These are phyloP conservation scores for Nematodospora anomalae DNA, from an alignment of 1,139 yeast genomes.

Conservation along the genomic window DNA sequence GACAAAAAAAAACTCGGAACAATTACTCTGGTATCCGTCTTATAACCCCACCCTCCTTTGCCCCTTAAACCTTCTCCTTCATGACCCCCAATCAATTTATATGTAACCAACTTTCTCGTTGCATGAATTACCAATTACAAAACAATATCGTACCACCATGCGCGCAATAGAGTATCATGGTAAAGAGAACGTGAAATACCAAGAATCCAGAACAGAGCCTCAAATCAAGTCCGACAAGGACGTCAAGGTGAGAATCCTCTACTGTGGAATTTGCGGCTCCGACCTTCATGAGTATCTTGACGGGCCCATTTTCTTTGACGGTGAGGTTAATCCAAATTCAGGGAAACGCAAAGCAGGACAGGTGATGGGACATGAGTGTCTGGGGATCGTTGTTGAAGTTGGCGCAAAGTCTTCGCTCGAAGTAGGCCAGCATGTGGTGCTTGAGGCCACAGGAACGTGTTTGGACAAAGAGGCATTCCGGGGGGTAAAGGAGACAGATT, in stretches of 20 bases:
- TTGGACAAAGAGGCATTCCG: constrained; percentile 32
- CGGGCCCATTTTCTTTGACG: constrained; percentile 51
- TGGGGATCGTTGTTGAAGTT: constrained; percentile 39
- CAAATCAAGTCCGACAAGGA: constrained; percentile 42
- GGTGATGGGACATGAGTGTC: constrained; percentile 57
- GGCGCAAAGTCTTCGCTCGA: constrained; percentile 15
- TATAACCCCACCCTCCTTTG: too few relatives aligned
- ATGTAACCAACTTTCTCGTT: too few relatives aligned
- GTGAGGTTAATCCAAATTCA: constrained; percentile 22
- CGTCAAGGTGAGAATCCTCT: constrained; percentile 50
- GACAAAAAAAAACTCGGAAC: too few relatives aligned
- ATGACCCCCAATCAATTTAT: too few relatives aligned
- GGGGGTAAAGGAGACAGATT: too few relatives aligned
- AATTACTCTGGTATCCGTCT: too few relatives aligned
- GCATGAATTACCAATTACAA: too few relatives aligned
- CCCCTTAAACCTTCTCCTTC: too few relatives aligned
- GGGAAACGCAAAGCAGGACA: constrained; percentile 17
- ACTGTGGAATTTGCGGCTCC: constrained; percentile 61
- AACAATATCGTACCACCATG: too few relatives aligned
- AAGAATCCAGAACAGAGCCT: constrained; percentile 47
- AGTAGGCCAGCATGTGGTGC: constrained; percentile 31
- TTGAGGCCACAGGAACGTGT: constrained; percentile 56
- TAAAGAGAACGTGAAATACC: constrained; percentile 45
- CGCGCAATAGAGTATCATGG: constrained; percentile 57
- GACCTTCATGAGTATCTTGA: constrained; percentile 56